These are phyloP conservation scores for Aurantiochytrium sp. DNA, from an alignment of 108 stramenopile genomes.

Conservation along the genomic window DNA sequence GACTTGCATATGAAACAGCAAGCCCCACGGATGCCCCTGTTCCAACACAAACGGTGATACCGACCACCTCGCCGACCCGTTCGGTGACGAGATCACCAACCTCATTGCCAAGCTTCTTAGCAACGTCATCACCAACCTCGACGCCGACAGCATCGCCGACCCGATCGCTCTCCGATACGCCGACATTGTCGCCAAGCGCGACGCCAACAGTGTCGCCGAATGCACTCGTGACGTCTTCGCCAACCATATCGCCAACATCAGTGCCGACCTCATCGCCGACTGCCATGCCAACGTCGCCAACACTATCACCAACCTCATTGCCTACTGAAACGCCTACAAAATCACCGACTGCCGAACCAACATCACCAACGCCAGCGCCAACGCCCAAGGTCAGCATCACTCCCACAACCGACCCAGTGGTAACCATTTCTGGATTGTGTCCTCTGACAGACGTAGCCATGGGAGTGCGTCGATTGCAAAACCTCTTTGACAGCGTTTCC, in stretches of 20 bases:
- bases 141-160: neutral
- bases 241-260: neutral
- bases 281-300: neutral
- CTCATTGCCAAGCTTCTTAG: too few species aligned
- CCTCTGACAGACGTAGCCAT: neutral
- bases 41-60: too few species aligned
- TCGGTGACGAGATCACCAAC: too few species aligned
- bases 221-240: too few species aligned
- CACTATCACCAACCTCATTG: neutral
- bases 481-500: neutral
- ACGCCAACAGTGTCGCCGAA: neutral
- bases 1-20: too few species aligned
- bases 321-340: neutral
- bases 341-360: neutral
- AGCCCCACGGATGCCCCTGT: too few species aligned
- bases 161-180: neutral
- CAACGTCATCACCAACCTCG: neutral
- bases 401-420: too few species aligned
- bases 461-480: neutral
- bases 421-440: too few species aligned
- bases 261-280: neutral
- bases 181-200: neutral
- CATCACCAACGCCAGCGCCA: neutral
- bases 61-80: too few species aligned
- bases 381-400: neutral